phyloP scores from a whole-genome alignment of 768 basidiomycete species.

The Tulasnella sp. region DNA sequence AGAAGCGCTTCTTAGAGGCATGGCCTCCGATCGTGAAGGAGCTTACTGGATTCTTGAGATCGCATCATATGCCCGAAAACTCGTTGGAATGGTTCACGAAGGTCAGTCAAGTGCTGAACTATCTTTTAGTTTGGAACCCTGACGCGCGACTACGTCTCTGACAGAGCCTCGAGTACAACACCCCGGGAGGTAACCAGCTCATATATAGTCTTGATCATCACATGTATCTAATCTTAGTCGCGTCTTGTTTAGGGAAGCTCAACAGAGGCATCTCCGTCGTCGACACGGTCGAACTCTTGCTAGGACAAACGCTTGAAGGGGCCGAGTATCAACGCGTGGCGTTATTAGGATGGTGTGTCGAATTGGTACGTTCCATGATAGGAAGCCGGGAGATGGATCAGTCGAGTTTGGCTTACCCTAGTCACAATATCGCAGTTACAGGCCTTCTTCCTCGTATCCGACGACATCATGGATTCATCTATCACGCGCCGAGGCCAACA shows the following conservation, averaged over 20 bases:
- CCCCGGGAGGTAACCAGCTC: constrained; percentile 50
- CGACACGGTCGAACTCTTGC: constrained; percentile 83
- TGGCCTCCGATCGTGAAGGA: constrained; percentile 68
- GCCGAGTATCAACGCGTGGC: constrained; percentile 85
- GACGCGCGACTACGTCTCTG: background rate
- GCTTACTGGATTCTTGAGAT: constrained; percentile 54
- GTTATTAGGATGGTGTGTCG: constrained; percentile 89
- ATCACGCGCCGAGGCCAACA: constrained; percentile 91
- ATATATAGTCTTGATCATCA: background rate
- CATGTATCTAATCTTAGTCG: background rate
- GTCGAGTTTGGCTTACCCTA: background rate
- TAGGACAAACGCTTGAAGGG: constrained; percentile 55
- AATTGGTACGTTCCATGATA: constrained; percentile 59
- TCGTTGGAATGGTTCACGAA: constrained; percentile 76
- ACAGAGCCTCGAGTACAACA: constrained; percentile 84
- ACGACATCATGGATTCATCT: constrained; percentile 95
- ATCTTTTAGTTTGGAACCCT: background rate
- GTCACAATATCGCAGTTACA: constrained; percentile 79
- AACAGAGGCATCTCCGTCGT: constrained; percentile 95
- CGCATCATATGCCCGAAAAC: constrained; percentile 71
- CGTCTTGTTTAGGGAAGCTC: constrained; percentile 54
- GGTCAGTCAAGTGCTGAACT: constrained; percentile 36
- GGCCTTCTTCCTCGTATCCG: constrained; percentile 93
- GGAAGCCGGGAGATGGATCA: too few relatives aligned
- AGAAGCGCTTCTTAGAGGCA: constrained; percentile 54